Evolutionary conservation across 805 yeast genomes (phyloP).

Genomic region (Hanseniaspora singularis): DNA sequence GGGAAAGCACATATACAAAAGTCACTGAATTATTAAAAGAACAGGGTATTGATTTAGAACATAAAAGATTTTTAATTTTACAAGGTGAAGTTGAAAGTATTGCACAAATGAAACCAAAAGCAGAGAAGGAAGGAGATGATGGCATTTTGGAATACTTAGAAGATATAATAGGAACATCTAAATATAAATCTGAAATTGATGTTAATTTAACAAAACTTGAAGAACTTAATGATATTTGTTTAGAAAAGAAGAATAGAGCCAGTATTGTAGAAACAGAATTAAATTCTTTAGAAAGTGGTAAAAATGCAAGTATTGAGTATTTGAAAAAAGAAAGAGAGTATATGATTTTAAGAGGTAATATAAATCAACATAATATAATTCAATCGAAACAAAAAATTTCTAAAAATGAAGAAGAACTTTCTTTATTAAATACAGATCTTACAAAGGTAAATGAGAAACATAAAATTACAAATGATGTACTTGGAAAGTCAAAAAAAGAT

Average conservation of each 20-base stretch:
- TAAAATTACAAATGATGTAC: no score
- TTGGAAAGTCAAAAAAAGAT: no score
- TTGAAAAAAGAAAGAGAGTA: conserved; percentile 53
- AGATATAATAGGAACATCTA: conserved; percentile 90
- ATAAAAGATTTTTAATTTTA: conserved; percentile 81
- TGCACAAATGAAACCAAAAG: conserved; percentile 97
- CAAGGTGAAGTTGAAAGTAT: conserved; percentile 98
- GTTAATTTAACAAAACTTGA: conserved; percentile 49
- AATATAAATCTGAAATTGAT: conserved; percentile 68
- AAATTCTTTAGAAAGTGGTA: conserved; percentile 45
- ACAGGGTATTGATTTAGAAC: conserved; percentile 87
- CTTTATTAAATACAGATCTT: no score
- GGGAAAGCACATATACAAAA: conserved; percentile 58
- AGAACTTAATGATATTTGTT: conserved; percentile 63
- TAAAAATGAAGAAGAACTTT: conserved; percentile 33
- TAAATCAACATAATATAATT: conserved; percentile 42
- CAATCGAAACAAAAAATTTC: conserved; percentile 30
- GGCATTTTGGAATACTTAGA: conserved; percentile 89
- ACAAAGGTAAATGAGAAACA: no score
- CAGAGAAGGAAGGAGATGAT: conserved; percentile 82
- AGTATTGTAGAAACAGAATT: conserved; percentile 71
- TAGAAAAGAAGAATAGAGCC: conserved; percentile 69
- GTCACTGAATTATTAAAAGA: conserved; percentile 63
- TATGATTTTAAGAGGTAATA: conserved; percentile 40
- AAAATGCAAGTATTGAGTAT: conserved; percentile 57